Conservation (phyloP, 805 yeast species). For the Ascoidea asiatica region DNA sequence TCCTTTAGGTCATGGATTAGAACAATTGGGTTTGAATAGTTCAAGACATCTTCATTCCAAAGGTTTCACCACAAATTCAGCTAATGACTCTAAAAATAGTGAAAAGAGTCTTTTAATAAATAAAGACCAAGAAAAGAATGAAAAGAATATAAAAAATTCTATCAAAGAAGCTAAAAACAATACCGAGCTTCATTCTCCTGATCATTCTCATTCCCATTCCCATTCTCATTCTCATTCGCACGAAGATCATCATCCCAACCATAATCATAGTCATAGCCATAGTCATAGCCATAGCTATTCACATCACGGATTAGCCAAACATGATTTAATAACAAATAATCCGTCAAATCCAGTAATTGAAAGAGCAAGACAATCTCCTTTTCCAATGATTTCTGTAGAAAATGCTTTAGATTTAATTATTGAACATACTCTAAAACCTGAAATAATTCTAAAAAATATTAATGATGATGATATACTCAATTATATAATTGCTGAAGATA, state of each 20-base stretch:
- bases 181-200: slow-evolving; percentile 9
- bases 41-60: slow-evolving; percentile 31
- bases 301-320: slow-evolving; percentile 22
- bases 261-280: slow-evolving; percentile 7
- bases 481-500: slow-evolving; percentile 27
- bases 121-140: neutral
- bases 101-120: slow-evolving; percentile 9
- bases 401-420: slow-evolving; percentile 25
- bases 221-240: slow-evolving; percentile 3
- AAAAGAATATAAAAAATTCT: no score
- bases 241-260: slow-evolving; percentile 7
- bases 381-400: slow-evolving; percentile 28
- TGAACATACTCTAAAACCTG: slow-evolving; percentile 20
- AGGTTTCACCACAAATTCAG: no score
- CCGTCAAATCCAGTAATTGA: slow-evolving; percentile 22
- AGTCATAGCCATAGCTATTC: slow-evolving; percentile 9
- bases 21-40: slow-evolving; percentile 20
- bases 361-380: slow-evolving; percentile 35
- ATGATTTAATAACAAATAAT: slow-evolving; percentile 22
- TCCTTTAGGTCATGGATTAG: slow-evolving; percentile 29
- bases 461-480: slow-evolving; percentile 21
- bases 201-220: slow-evolving; percentile 10
- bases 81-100: no score
- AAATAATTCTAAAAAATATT: slow-evolving; percentile 14
- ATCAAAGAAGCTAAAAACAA: no score